These are phyloP conservation scores for Periglandula ipomoeae DNA, from an alignment of 2,329 filamentous ascomycete genomes.

Conservation along the genomic window DNA sequence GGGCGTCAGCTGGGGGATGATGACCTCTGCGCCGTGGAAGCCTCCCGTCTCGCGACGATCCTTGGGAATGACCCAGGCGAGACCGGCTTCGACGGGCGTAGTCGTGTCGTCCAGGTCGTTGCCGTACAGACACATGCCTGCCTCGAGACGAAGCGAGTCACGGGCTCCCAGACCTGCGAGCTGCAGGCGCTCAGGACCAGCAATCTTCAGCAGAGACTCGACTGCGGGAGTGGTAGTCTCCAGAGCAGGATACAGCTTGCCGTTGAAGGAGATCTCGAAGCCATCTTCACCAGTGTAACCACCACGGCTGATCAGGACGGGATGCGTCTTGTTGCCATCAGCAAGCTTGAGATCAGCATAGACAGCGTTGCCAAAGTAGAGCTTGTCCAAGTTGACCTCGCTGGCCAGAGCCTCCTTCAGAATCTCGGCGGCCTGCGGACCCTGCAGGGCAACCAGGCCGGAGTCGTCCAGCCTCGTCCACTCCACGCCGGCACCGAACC, in stretches of 20 bases:
- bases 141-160: constrained; percentile 87
- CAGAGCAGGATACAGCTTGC: constrained; percentile 29
- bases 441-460: constrained; percentile 83
- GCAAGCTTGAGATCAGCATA: constrained; percentile 56
- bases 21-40: constrained; percentile 78
- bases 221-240: constrained; percentile 46
- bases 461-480: constrained; percentile 65
- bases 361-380: constrained; percentile 76
- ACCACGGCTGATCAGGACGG: constrained; percentile 65
- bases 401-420: constrained; percentile 53
- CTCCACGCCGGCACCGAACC: constrained; percentile 42
- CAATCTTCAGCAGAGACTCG: constrained; percentile 57
- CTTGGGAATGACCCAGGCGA: constrained; percentile 76
- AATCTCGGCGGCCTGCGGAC: constrained; percentile 64
- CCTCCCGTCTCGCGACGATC: constrained; percentile 56
- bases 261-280: constrained; percentile 81
- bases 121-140: constrained; percentile 99
- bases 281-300: constrained; percentile 98
- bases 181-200: constrained; percentile 53
- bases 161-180: constrained; percentile 84
- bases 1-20: constrained; percentile 67
- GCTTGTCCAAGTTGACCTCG: constrained; percentile 47
- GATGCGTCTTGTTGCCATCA: constrained; percentile 33
- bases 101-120: constrained; percentile 82
- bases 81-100: constrained; percentile 47